A percentile compares a stretch with the other conserved stretches of the same genome.
Evolutionary conservation across 2,329 filamentous ascomycete species (phyloP).

Genomic region (Fusarium agapanthi): DNA sequence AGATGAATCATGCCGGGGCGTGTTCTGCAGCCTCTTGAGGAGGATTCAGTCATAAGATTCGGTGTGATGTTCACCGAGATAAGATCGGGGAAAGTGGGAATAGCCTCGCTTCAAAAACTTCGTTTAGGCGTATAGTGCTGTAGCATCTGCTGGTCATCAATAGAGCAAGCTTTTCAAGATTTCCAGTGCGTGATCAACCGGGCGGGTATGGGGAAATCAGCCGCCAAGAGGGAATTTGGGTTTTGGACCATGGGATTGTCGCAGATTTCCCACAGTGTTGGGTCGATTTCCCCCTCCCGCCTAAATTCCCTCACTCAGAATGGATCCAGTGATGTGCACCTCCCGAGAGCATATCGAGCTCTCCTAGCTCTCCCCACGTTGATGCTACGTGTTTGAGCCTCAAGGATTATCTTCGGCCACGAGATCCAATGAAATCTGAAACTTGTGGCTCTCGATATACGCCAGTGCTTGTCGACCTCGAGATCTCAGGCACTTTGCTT

Average conservation of each 20-base stretch:
- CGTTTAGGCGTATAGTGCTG: not conserved
- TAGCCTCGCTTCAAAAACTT: constrained; percentile 2
- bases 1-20: constrained; percentile 15
- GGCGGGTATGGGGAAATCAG: constrained; percentile 25
- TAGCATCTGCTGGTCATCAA: not conserved
- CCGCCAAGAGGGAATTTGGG: constrained; percentile 19
- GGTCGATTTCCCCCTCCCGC: not conserved
- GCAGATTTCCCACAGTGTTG: constrained; percentile 28
- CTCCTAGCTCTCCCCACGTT: constrained; percentile 25
- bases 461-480: constrained; percentile 4
- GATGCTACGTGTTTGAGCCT: constrained; percentile 27
- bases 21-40: not conserved
- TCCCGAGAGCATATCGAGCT: constrained; percentile 27
- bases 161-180: not conserved
- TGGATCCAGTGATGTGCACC: constrained; percentile 22
- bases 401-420: constrained; percentile 6
- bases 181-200: not conserved
- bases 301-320: constrained; percentile 6
- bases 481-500: constrained; percentile 13
- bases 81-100: constrained; percentile 3
- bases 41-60: constrained; percentile 1
- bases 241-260: constrained; percentile 26
- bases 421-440: not conserved
- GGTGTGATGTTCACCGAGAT: not conserved
- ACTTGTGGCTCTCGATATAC: constrained; percentile 26